A percentile compares a stretch with the other conserved stretches of the same genome.
phyloP scores from a whole-genome alignment of 2,329 filamentous ascomycete species.

The Calonectria montana region DNA sequence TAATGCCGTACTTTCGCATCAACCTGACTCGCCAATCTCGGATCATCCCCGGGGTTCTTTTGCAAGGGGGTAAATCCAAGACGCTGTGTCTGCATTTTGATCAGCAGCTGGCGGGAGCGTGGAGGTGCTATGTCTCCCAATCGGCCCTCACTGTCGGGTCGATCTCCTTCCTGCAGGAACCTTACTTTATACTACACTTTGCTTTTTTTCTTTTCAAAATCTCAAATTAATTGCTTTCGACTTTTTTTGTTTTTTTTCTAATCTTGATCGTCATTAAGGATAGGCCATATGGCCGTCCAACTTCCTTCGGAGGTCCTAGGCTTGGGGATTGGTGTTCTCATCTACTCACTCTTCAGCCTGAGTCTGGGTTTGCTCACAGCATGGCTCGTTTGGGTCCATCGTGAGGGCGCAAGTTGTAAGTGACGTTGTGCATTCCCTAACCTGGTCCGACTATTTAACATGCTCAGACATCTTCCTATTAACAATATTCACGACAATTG shows the following conservation, averaged over 20 bases:
- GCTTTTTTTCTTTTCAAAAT: background rate
- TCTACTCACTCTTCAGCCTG: constrained; percentile 19
- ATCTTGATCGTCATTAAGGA: background rate
- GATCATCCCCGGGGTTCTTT: background rate
- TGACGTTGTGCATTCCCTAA: background rate
- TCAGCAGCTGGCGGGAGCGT: background rate
- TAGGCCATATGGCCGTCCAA: constrained; percentile 8
- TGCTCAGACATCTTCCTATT: constrained; percentile 54
- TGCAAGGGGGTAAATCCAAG: constrained; percentile 1
- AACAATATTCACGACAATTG: constrained; percentile 50
- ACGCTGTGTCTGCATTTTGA: background rate
- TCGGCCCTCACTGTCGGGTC: background rate
- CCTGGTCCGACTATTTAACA: background rate
- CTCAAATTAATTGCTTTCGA: background rate
- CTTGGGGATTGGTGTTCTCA: constrained; percentile 18
- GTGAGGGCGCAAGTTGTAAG: constrained; percentile 56
- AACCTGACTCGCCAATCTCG: constrained; percentile 19
- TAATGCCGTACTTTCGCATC: constrained; percentile 11
- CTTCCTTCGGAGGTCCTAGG: constrained; percentile 15
- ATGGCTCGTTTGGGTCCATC: constrained; percentile 53
- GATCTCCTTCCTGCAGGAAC: background rate
- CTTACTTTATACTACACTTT: background rate
- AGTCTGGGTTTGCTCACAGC: constrained; percentile 14
- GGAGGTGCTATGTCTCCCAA: background rate
- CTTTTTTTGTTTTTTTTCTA: background rate